Conservation (phyloP, 768 basidiomycete genomes). For the Tylopilus cervinicoccineus region DNA sequence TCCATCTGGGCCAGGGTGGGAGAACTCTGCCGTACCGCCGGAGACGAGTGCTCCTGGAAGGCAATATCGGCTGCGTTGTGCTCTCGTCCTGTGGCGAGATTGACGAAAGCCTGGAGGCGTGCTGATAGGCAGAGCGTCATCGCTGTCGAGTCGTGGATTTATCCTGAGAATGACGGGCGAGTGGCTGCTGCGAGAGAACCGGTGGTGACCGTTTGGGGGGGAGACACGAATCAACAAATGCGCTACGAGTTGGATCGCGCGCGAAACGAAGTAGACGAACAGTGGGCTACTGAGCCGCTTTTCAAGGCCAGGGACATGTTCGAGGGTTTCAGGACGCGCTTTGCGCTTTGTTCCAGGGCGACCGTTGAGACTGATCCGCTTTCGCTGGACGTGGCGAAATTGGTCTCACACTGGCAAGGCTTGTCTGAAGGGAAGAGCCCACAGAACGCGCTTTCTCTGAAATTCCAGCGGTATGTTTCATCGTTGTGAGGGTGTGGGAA, state of each 20-base stretch:
- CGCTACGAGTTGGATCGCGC: constrained; percentile 46
- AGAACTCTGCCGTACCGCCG: constrained; percentile 64
- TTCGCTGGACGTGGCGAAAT: constrained; percentile 42
- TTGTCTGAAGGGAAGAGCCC: constrained; percentile 35
- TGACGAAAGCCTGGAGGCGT: constrained; percentile 79
- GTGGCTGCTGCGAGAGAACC: constrained; percentile 35
- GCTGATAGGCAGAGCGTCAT: constrained; percentile 57
- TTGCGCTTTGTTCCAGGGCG: constrained; percentile 48
- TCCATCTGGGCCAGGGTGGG: constrained; percentile 70
- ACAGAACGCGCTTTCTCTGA: constrained; percentile 42
- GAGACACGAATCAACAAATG: constrained; percentile 46
- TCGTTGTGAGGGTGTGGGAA: neutral
- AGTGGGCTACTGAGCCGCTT: constrained; percentile 41
- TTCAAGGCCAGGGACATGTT: constrained; percentile 43
- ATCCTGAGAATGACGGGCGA: constrained; percentile 36
- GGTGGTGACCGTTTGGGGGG: constrained; percentile 65
- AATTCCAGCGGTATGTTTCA: constrained; percentile 57
- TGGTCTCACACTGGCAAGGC: constrained; percentile 59
- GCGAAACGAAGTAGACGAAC: constrained; percentile 40
- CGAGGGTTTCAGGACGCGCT: constrained; percentile 46
- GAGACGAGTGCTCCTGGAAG: constrained; percentile 78
- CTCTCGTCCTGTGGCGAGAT: constrained; percentile 66
- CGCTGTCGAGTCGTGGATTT: constrained; percentile 66
- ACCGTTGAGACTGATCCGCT: constrained; percentile 37
- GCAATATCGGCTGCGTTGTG: constrained; percentile 71